Conservation (phyloP, 805 yeast genomes). For the Diddensiella santjacobensis region DNA sequence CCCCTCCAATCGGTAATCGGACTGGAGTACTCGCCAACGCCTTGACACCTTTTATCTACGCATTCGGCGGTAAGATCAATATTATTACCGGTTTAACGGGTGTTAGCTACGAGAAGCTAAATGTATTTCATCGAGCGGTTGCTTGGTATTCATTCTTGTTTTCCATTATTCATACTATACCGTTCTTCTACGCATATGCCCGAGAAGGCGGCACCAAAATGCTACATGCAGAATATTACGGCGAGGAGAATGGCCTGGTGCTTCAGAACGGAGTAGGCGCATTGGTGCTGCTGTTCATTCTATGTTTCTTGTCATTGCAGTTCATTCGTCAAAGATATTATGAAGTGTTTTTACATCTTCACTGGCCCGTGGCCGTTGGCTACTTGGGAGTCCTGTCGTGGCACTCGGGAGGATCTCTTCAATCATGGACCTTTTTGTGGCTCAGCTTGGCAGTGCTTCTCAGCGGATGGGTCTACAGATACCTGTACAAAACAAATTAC, state of each 20-base stretch:
- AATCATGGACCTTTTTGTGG: slow-evolving; percentile 20
- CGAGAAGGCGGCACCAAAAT: slow-evolving; percentile 19
- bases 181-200: slow-evolving; percentile 15
- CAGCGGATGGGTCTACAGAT: slow-evolving; percentile 14
- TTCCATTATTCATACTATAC: slow-evolving; percentile 20
- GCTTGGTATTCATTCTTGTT: slow-evolving; percentile 20
- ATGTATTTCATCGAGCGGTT: slow-evolving; percentile 17
- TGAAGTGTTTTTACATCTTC: slow-evolving; percentile 20
- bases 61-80: slow-evolving; percentile 21
- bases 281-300: slow-evolving; percentile 10
- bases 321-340: slow-evolving; percentile 17
- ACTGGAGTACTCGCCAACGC: slow-evolving; percentile 23
- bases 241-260: neutral
- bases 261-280: slow-evolving; percentile 15
- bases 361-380: slow-evolving; percentile 22
- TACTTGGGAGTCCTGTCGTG: slow-evolving; percentile 20
- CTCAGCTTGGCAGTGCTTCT: slow-evolving; percentile 17
- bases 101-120: slow-evolving; percentile 19
- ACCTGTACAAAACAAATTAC: slow-evolving; percentile 18
- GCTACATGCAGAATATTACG: slow-evolving; percentile 2
- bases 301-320: slow-evolving; percentile 16
- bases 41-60: slow-evolving; percentile 22
- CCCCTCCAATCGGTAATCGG: slow-evolving; percentile 22
- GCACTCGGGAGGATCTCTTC: slow-evolving; percentile 15
- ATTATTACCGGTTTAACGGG: slow-evolving; percentile 21